Evolutionary conservation across 495 filamentous ascomycete species (phyloP).

Genomic region (Penicillium salamii): DNA sequence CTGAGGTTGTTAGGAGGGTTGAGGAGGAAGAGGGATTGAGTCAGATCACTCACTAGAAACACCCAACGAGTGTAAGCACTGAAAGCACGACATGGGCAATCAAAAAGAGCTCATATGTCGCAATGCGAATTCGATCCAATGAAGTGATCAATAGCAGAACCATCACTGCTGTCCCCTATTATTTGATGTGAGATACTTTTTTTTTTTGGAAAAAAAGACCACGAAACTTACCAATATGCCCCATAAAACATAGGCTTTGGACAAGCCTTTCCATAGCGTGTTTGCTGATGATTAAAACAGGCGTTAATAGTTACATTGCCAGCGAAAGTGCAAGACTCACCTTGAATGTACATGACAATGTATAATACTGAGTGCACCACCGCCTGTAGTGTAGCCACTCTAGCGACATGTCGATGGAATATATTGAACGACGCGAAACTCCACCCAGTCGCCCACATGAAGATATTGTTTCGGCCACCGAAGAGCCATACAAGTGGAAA

Average conservation of each 20-base stretch:
- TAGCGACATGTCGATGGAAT: constrained; percentile 56
- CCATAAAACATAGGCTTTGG: constrained; percentile 37
- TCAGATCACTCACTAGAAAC: constrained; percentile 48
- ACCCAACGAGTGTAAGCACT: constrained; percentile 45
- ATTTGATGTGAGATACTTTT: neutral
- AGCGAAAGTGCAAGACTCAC: constrained; percentile 23
- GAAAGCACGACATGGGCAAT: constrained; percentile 52
- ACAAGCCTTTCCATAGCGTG: constrained; percentile 29
- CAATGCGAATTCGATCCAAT: constrained; percentile 44
- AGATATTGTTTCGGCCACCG: constrained; percentile 53
- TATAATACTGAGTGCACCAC: constrained; percentile 43
- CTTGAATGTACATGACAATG: constrained; percentile 26
- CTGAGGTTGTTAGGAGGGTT: constrained; percentile 24
- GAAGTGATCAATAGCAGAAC: constrained; percentile 43
- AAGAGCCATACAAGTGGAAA: constrained; percentile 52
- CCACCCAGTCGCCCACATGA: constrained; percentile 56
- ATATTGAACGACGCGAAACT: constrained; percentile 51
- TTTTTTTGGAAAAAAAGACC: neutral
- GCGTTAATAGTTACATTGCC: no score
- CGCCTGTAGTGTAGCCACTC: constrained; percentile 51
- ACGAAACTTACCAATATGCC: constrained; percentile 29
- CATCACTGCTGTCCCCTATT: constrained; percentile 48
- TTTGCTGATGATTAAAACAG: constrained; percentile 15
- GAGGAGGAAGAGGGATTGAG: neutral
- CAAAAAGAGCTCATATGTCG: constrained; percentile 54